phyloP scores from a whole-genome alignment of 1,139 yeast genomes.

The Geotrichum aggregatum region DNA sequence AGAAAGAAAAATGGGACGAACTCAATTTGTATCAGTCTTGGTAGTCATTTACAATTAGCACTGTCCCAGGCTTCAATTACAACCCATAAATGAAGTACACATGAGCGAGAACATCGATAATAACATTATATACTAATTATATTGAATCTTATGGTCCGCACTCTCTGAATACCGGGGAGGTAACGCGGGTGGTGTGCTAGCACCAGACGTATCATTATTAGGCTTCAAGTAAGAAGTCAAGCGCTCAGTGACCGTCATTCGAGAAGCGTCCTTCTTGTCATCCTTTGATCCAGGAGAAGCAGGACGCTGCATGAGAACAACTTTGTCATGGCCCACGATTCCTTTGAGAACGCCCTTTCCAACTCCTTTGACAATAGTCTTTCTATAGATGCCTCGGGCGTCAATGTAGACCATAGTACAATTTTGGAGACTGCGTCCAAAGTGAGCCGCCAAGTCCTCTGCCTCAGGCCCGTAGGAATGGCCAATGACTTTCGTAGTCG shows the following conservation, averaged over 20 bases:
- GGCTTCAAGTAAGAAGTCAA: no score
- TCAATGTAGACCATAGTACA: constrained; percentile 20
- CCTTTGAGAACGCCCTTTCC: constrained; percentile 14
- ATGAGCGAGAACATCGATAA: no score
- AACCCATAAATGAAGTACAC: no score
- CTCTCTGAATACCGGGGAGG: no score
- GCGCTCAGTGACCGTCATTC: no score
- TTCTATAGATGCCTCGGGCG: constrained; percentile 18
- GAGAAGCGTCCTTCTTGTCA: background rate
- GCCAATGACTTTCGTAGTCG: constrained; percentile 17
- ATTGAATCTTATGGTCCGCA: constrained; percentile 4
- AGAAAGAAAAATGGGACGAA: no score
- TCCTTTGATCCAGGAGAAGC: no score
- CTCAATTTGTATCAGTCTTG: background rate
- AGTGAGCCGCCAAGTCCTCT: constrained; percentile 7
- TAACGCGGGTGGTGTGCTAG: no score
- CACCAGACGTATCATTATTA: no score
- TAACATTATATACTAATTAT: no score
- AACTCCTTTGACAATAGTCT: constrained; percentile 19
- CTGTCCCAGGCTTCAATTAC: no score
- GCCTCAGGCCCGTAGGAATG: constrained; percentile 22
- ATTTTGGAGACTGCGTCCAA: constrained; percentile 16
- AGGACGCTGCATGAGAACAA: background rate
- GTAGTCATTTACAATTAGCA: no score
- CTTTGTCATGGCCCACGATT: constrained; percentile 7